Base-by-base conservation (phyloP, 495 filamentous ascomycete species). In the Aspergillus ellipticus region DNA sequence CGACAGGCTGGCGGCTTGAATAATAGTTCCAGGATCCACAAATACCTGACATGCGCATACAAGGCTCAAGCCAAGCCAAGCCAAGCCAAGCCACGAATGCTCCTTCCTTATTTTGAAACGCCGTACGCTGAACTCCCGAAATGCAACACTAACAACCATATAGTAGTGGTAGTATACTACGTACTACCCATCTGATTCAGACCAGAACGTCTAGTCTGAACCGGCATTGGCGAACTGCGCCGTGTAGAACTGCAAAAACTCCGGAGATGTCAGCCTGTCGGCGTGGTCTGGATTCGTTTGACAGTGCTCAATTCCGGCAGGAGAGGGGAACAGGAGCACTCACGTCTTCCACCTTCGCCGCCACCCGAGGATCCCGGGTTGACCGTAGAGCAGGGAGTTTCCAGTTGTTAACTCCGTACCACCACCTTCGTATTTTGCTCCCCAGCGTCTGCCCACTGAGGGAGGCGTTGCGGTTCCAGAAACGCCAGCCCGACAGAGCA, bases 381-480 rank as follows among this genome's bases (percentile, higher is more conserved):
- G 66, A 66, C 8, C 56, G 51, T 15, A 65, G 20, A 28, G 63
- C 53, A 51, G 83, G 83, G 24, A 91, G 65, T 42, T 78, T 75
- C 92, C 92, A 96, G 61, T 92, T 88, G 59, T 96, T 96, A 0
- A 94, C 89, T 26, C 79, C 82, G 70, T 88, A 96, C 92, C 92
- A 96, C 92, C 92, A 96, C 52, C 90, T 71, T 55, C 92, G 76
- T 13, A 92, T 65, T 56, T 78, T 77, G 22, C 86, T 88, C 24
- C 92, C 92, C 20, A 88, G 72, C 16, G 79, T 84, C 43, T 76
- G 80, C 2, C 92, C 92, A 56, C 80, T 80, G 53, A 92, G 77
- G 55, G 83, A 81, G 22, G 89, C 83, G 49, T 73, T 83, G 53
- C 79, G 77, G 72, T 96, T 95, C 87, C 86, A 93, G 68, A 85